These are phyloP conservation scores for Amborella trichopoda DNA, from an alignment of 164 flowering plant genomes.

Conservation along the genomic window DNA sequence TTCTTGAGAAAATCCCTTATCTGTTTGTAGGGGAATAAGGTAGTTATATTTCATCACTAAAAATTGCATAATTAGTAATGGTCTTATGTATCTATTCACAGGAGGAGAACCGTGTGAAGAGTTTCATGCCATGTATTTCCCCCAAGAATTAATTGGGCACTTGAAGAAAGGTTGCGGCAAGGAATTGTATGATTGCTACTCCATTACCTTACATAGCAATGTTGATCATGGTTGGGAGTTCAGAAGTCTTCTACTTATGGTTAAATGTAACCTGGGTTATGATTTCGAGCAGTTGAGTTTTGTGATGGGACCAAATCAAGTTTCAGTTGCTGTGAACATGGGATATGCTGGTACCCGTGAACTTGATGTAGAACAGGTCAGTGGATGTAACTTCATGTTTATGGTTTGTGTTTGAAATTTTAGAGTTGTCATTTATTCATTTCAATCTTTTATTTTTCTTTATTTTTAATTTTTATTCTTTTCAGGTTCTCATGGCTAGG, in stretches of 20 bases:
- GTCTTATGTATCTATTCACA: too few species aligned
- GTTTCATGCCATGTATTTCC: slow-evolving; percentile 37
- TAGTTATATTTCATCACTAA: too few species aligned
- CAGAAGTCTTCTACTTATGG: slow-evolving; percentile 34
- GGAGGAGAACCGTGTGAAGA: slow-evolving; percentile 26
- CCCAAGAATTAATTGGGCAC: slow-evolving; percentile 38
- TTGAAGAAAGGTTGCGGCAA: slow-evolving; percentile 4
- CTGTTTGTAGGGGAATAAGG: too few species aligned
- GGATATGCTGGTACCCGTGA: slow-evolving; percentile 25
- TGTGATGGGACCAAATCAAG: slow-evolving; percentile 33
- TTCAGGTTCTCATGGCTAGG: slow-evolving; percentile 49
- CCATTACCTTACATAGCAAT: slow-evolving; percentile 27
- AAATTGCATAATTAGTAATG: too few species aligned
- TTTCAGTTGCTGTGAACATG: slow-evolving; percentile 25
- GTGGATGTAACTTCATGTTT: neutral
- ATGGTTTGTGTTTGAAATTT: neutral
- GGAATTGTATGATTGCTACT: slow-evolving; percentile 37
- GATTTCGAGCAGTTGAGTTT: slow-evolving; percentile 24
- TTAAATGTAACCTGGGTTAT: slow-evolving; percentile 25
- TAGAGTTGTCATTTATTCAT: too few species aligned
- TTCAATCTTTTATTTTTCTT: neutral
- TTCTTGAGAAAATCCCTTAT: too few species aligned
- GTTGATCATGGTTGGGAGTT: slow-evolving; percentile 26
- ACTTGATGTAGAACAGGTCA: slow-evolving; percentile 42
- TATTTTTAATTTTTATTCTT: slow-evolving; percentile 2